Conservation (phyloP, 164 flowering plant genomes). For the Tinospora cordifolia region DNA sequence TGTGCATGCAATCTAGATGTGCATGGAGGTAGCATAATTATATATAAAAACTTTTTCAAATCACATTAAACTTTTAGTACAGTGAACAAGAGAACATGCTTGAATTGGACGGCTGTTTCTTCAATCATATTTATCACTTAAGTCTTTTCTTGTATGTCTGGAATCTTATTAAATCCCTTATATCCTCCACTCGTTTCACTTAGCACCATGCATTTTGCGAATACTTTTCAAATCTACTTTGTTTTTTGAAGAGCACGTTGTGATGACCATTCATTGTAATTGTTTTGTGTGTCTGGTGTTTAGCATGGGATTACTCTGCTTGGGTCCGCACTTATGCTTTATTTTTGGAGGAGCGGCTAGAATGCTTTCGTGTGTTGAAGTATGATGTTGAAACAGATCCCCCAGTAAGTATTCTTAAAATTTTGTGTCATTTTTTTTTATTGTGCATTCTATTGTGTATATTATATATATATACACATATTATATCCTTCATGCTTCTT, state of each 20-base stretch:
- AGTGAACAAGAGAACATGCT: neutral
- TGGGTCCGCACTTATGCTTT: constrained; percentile 95
- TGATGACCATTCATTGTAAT: constrained; percentile 8
- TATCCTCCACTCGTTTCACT: neutral
- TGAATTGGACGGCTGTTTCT: neutral
- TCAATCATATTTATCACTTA: neutral
- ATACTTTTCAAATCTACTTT: neutral
- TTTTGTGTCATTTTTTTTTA: neutral
- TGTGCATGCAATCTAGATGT: neutral
- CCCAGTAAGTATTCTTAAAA: constrained; percentile 41
- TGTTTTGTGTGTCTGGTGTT: constrained; percentile 13
- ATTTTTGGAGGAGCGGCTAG: constrained; percentile 87
- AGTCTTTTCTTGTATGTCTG: neutral
- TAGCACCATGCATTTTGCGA: neutral
- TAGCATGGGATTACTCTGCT: constrained; percentile 99
- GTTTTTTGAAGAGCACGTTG: neutral
- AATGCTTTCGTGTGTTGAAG: constrained; percentile 78
- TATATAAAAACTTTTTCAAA: neutral
- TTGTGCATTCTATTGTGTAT: neutral
- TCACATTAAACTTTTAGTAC: neutral
- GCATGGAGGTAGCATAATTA: neutral
- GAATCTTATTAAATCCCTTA: neutral
- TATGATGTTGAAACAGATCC: constrained; percentile 80
- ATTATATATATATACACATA: neutral
- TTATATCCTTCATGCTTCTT: neutral